A percentile compares a stretch with the other conserved stretches of the same genome.
phyloP scores from a whole-genome alignment of 192 early-diverging fungal genomes.

The Backusella circina region DNA sequence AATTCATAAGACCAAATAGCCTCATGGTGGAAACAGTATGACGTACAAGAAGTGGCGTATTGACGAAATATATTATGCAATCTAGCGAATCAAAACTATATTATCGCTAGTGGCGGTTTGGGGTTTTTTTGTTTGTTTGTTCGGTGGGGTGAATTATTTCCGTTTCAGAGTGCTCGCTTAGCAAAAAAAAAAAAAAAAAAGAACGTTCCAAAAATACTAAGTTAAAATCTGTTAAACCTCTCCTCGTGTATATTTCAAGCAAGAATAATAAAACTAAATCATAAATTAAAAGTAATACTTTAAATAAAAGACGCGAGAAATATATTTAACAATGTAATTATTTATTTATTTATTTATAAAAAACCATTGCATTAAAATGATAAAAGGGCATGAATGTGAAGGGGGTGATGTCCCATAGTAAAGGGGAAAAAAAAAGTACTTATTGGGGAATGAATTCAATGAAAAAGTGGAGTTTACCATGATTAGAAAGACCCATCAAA shows the following conservation, averaged over 20 bases:
- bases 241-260: too few species aligned
- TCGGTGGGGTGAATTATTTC: too few species aligned
- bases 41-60: neutral
- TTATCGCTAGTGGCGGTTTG: neutral
- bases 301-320: neutral
- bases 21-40: neutral
- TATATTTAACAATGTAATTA: neutral
- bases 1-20: neutral
- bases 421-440: neutral
- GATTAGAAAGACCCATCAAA: conserved; percentile 28
- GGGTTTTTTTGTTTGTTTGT: neutral
- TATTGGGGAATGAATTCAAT: conserved; percentile 18
- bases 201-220: too few species aligned
- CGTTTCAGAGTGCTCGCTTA: neutral
- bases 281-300: neutral
- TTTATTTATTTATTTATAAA: neutral
- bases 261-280: too few species aligned
- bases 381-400: neutral
- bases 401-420: neutral
- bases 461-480: conserved; percentile 33
- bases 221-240: too few species aligned
- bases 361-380: neutral
- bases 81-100: too few species aligned
- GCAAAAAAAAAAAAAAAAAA: neutral
- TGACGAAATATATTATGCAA: too few species aligned